These are phyloP conservation scores for Debaryomycetaceae sp. DNA, from an alignment of 1,139 yeast genomes.

Conservation along the genomic window DNA sequence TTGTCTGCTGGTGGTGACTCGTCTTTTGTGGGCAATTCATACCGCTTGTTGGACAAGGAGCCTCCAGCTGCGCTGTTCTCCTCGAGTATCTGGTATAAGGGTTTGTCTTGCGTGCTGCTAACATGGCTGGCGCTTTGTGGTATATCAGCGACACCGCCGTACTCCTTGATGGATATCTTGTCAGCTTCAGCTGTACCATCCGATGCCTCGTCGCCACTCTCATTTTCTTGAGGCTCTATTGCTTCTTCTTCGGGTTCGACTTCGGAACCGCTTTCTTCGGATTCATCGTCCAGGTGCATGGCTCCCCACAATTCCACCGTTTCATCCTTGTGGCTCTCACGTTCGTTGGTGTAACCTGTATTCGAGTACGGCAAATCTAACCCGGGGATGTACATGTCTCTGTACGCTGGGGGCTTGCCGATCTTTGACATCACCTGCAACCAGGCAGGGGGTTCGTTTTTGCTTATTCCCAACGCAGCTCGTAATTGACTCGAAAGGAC, in stretches of 20 bases:
- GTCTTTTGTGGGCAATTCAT: slow-evolving; percentile 4
- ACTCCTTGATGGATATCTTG: slow-evolving; percentile 16
- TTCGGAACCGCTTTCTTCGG: no score
- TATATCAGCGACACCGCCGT: slow-evolving; percentile 11
- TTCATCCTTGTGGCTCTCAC: slow-evolving; percentile 15
- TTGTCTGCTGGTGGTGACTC: slow-evolving; percentile 5
- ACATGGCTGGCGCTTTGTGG: not conserved
- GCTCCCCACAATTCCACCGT: slow-evolving; percentile 16
- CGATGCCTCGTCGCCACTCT: slow-evolving; percentile 21
- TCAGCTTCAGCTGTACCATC: slow-evolving; percentile 11
- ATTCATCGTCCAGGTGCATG: slow-evolving; percentile 15
- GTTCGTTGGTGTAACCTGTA: slow-evolving; percentile 36
- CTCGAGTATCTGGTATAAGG: slow-evolving; percentile 27
- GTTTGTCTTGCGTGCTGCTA: slow-evolving; percentile 8
- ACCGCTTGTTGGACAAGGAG: slow-evolving; percentile 11
- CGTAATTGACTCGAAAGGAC: slow-evolving; percentile 53
- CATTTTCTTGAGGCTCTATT: slow-evolving; percentile 33
- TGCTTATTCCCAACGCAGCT: slow-evolving; percentile 66
- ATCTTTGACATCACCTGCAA: slow-evolving; percentile 59
- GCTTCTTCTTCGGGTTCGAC: slow-evolving; percentile 26
- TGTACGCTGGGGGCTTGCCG: slow-evolving; percentile 88
- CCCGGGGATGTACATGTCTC: slow-evolving; percentile 56
- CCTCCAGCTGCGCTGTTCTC: slow-evolving; percentile 18
- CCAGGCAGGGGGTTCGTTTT: slow-evolving; percentile 79
- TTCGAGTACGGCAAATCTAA: slow-evolving; percentile 40